Evolutionary conservation across 306 rosid genomes (phyloP).

Genomic region (Cucumis cinereus): DNA sequence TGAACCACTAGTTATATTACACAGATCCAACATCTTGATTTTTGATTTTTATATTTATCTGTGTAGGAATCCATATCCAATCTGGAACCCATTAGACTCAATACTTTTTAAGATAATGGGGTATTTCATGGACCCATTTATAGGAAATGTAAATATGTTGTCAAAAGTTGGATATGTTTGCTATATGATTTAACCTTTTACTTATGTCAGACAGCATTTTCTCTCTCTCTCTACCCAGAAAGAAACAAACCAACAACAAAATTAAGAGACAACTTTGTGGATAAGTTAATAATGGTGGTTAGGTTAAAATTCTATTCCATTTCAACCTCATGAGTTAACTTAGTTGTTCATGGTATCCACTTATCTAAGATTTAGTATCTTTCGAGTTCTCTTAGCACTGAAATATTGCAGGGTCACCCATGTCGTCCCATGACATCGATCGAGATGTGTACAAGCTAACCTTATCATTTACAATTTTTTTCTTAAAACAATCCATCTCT

Average conservation of each 20-base stretch:
- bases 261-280: background rate
- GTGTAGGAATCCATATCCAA: conserved; percentile 24
- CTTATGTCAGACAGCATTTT: background rate
- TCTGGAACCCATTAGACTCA: conserved; percentile 29
- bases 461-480: too few species aligned
- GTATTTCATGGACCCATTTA: background rate
- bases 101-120: conserved; percentile 12
- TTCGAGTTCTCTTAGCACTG: too few species aligned
- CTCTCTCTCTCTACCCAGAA: background rate
- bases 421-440: too few species aligned
- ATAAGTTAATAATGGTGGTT: background rate
- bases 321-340: too few species aligned
- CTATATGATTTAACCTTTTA: background rate
- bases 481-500: too few species aligned
- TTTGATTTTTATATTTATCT: background rate
- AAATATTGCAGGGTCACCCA: too few species aligned
- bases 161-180: conserved; percentile 5
- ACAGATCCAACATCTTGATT: background rate
- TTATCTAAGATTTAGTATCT: too few species aligned
- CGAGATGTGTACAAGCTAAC: too few species aligned
- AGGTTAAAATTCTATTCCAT: too few species aligned
- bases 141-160: background rate
- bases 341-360: too few species aligned
- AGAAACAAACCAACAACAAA: background rate
- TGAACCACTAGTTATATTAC: background rate